Evolutionary conservation across 2,329 filamentous ascomycete genomes (phyloP).

Genomic region (Pseudocercospora cruenta): DNA sequence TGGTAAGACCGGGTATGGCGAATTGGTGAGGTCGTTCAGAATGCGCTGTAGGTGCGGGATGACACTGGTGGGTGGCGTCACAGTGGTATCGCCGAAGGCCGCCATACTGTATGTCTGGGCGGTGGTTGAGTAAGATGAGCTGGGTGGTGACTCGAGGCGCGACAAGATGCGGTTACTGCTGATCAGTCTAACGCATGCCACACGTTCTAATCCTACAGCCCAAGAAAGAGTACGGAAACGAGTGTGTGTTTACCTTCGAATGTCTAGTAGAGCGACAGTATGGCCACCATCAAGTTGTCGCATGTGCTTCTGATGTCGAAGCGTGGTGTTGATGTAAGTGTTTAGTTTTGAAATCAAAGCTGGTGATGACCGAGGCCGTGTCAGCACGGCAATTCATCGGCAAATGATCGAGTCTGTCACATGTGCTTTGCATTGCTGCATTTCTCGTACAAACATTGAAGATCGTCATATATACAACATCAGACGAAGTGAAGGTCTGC

Average conservation of each 20-base stretch:
- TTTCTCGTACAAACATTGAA: neutral
- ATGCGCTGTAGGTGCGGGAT: constrained; percentile 47
- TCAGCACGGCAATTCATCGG: neutral
- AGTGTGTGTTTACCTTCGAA: constrained; percentile 1
- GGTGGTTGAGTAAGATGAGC: neutral
- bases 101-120: constrained; percentile 7
- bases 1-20: constrained; percentile 54
- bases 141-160: neutral
- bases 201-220: neutral
- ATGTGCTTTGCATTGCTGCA: neutral
- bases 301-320: neutral
- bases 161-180: neutral
- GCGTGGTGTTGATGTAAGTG: neutral
- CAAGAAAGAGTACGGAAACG: neutral
- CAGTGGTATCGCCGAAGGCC: constrained; percentile 2
- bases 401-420: neutral
- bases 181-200: neutral
- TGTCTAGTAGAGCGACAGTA: neutral
- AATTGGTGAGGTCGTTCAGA: constrained; percentile 46
- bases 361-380: neutral
- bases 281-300: neutral
- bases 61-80: constrained; percentile 29
- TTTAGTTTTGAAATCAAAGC: neutral
- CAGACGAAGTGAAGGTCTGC: neutral
- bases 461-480: constrained; percentile 8